Evolutionary conservation across 352 stramenopile genomes (phyloP).

Genomic region (Globisporangium yorkense): DNA sequence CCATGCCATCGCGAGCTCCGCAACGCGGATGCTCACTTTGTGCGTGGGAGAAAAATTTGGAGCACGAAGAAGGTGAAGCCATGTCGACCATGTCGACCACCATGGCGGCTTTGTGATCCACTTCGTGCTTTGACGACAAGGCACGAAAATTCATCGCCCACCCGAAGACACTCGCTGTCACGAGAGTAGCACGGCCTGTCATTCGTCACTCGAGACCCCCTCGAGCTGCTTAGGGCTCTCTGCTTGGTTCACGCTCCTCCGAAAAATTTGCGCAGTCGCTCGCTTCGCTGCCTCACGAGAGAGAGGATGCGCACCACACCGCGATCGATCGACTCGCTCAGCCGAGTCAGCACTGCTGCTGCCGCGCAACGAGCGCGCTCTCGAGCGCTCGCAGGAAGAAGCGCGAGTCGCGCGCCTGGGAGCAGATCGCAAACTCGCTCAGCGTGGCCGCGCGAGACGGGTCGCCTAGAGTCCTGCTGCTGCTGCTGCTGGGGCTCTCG

Average conservation of each 20-base stretch:
- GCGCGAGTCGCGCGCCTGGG: too few relatives aligned
- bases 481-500: too few relatives aligned
- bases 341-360: not conserved
- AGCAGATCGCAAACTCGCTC: too few relatives aligned
- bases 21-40: not conserved
- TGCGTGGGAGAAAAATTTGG: not conserved
- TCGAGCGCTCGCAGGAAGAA: not conserved
- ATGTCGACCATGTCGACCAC: not conserved
- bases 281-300: too few relatives aligned
- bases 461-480: too few relatives aligned
- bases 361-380: not conserved
- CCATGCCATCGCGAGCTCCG: not conserved
- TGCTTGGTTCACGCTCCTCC: too few relatives aligned
- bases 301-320: too few relatives aligned
- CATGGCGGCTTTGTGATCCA: not conserved
- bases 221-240: too few relatives aligned
- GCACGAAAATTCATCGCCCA: slow-evolving; percentile 1
- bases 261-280: too few relatives aligned
- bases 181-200: not conserved
- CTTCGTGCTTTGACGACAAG: not conserved
- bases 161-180: not conserved
- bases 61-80: not conserved
- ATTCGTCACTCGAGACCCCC: not conserved
- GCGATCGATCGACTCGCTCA: not conserved
- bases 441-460: too few relatives aligned